A percentile compares a stretch with the other conserved stretches of the same genome.
Conservation (phyloP, 495 filamentous ascomycete species). For the Astrocystis sublimbata region DNA sequence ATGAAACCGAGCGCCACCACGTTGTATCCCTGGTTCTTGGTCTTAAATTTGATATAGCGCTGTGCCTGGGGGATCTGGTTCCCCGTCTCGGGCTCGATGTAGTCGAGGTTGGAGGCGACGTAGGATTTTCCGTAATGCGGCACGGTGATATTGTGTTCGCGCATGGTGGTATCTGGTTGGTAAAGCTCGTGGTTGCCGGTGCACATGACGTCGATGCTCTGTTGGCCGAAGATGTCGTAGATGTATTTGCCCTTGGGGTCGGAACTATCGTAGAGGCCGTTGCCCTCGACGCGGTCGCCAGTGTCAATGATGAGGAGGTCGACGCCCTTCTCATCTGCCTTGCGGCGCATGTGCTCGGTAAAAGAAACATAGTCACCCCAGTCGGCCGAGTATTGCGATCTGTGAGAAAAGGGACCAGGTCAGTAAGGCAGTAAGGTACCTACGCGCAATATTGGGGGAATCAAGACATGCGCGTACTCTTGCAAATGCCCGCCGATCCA, state of each 20-base stretch:
- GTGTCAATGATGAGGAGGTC: conserved; percentile 92
- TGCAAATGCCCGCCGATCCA: conserved; percentile 93
- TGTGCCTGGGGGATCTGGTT: conserved; percentile 74
- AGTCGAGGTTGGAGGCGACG: conserved; percentile 90
- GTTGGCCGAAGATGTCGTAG: conserved; percentile 79
- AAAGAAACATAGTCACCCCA: conserved; percentile 99
- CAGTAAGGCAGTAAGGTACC: too few species aligned
- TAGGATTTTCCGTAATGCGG: conserved; percentile 77
- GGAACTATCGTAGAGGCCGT: conserved; percentile 92
- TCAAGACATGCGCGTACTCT: conserved; percentile 56
- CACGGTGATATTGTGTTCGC: conserved; percentile 75
- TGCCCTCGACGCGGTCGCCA: conserved; percentile 92
- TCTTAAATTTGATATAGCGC: conserved; percentile 83
- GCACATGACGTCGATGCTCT: conserved; percentile 80
- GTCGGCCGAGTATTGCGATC: conserved; percentile 87
- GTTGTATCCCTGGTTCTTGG: conserved; percentile 79
- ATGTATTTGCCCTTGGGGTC: conserved; percentile 84
- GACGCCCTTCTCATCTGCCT: conserved; percentile 71
- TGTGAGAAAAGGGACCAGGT: conserved; percentile 29
- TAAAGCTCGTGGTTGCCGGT: conserved; percentile 97
- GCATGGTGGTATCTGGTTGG: conserved; percentile 68
- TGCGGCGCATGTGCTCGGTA: conserved; percentile 73
- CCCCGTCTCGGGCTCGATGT: conserved; percentile 68
- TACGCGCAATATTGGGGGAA: neutral
- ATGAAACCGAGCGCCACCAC: conserved; percentile 91